Conservation (phyloP, 345 rosid species). For the Geranium brycei region DNA sequence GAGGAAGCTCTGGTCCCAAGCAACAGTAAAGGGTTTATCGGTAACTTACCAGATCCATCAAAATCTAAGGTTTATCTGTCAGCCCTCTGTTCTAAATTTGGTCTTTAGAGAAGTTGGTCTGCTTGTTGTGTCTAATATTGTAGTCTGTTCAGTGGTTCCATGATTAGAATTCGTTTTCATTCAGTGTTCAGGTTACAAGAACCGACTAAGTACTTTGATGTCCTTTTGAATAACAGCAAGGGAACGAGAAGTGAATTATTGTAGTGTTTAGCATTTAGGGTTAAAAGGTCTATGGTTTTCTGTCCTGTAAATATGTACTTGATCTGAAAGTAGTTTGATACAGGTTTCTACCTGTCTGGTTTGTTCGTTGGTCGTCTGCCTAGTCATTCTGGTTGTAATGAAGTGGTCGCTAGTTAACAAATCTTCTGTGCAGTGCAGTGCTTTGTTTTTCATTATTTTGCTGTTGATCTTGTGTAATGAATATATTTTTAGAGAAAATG, state of each 20-base stretch:
- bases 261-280: not conserved
- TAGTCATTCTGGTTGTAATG: constrained; percentile 1
- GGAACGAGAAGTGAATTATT: not conserved
- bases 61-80: not conserved
- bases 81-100: constrained; percentile 2
- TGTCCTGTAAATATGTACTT: not conserved
- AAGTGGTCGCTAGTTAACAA: not conserved
- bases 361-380: not conserved
- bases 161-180: not conserved
- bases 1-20: constrained; percentile 31
- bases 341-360: not conserved
- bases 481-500: too few species aligned
- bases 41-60: not conserved
- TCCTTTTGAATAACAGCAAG: not conserved
- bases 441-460: not conserved
- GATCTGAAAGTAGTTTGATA: not conserved
- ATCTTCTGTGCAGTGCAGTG: not conserved
- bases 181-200: not conserved
- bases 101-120: constrained; percentile 4
- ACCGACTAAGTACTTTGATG: not conserved
- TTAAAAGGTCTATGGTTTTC: not conserved
- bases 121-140: not conserved
- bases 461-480: too few species aligned
- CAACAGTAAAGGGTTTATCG: constrained; percentile 10
- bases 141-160: not conserved